These are phyloP conservation scores for Fusarium circinatum DNA, from an alignment of 2,329 filamentous ascomycete genomes.

Conservation along the genomic window DNA sequence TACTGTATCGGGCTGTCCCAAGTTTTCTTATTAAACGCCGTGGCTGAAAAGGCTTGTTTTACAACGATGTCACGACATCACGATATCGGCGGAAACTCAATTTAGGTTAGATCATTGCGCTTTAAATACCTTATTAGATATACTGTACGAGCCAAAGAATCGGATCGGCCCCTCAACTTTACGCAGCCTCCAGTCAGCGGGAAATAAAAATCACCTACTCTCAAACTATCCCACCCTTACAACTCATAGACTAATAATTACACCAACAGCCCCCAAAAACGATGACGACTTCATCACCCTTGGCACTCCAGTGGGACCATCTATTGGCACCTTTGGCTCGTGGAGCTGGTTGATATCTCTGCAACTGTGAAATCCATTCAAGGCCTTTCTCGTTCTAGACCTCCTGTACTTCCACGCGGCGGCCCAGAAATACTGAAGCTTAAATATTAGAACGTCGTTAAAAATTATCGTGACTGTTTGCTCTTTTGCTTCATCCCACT, in stretches of 20 bases:
- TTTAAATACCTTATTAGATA: not conserved
- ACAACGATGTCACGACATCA: not conserved
- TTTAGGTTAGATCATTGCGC: not conserved
- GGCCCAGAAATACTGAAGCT: slow-evolving; percentile 12
- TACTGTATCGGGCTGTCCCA: not conserved
- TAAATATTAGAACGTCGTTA: not conserved
- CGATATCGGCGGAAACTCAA: not conserved
- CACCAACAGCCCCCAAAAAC: not conserved
- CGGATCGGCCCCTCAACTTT: not conserved
- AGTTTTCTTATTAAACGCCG: not conserved
- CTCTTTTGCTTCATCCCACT: slow-evolving; percentile 13
- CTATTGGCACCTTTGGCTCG: not conserved
- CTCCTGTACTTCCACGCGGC: not conserved
- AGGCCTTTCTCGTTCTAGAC: not conserved
- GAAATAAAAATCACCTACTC: not conserved
- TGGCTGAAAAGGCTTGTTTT: slow-evolving; percentile 3
- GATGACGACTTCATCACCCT: slow-evolving; percentile 13
- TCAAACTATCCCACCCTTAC: not conserved
- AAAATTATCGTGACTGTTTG: not conserved
- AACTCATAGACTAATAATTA: not conserved
- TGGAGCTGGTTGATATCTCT: not conserved
- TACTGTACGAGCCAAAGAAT: not conserved
- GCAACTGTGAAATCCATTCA: not conserved
- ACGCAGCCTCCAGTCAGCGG: not conserved
- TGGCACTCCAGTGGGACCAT: not conserved